A percentile compares a stretch with the other conserved stretches of the same genome.
These are phyloP conservation scores for Arthrinium puccinioides DNA, from an alignment of 2,329 filamentous ascomycete species.

Conservation along the genomic window DNA sequence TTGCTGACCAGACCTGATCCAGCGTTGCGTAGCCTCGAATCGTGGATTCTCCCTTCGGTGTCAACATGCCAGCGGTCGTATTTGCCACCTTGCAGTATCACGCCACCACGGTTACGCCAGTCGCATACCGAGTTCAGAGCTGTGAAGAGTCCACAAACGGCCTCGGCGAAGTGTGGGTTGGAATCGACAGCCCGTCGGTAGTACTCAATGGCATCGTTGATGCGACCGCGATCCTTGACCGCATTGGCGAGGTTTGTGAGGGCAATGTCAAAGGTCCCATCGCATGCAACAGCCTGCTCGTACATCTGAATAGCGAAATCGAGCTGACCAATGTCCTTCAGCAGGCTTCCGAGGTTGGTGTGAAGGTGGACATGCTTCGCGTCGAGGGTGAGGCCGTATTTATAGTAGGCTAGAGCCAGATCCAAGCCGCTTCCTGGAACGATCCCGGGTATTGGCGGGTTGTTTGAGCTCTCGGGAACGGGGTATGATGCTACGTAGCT, in stretches of 20 bases:
- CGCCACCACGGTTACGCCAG: slow-evolving; percentile 84
- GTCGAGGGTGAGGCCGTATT: slow-evolving; percentile 85
- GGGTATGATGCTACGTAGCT: too few species aligned
- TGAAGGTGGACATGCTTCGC: slow-evolving; percentile 89
- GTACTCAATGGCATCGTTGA: slow-evolving; percentile 85
- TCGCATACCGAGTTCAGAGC: slow-evolving; percentile 94
- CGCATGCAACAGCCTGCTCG: slow-evolving; percentile 84
- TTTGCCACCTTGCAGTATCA: slow-evolving; percentile 63
- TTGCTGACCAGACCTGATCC: slow-evolving; percentile 79
- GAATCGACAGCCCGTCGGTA: slow-evolving; percentile 84
- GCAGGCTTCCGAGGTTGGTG: slow-evolving; percentile 87
- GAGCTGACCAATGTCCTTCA: slow-evolving; percentile 94
- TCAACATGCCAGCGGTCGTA: slow-evolving; percentile 93
- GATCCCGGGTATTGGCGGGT: slow-evolving; percentile 64
- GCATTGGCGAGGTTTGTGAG: slow-evolving; percentile 95
- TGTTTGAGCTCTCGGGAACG: slow-evolving; percentile 20
- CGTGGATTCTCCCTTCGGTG: slow-evolving; percentile 71
- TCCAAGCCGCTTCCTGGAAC: slow-evolving; percentile 79
- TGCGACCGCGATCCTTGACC: slow-evolving; percentile 90
- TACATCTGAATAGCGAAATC: slow-evolving; percentile 95
- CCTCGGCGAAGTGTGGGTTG: slow-evolving; percentile 95
- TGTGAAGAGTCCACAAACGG: slow-evolving; percentile 90
- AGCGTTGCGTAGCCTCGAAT: slow-evolving; percentile 54
- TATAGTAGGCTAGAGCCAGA: slow-evolving; percentile 87
- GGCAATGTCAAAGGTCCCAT: slow-evolving; percentile 93